Percentiles rank a stretch among this genome's conserved stretches.
Conservation (phyloP, 75 land plant genomes). For the Cunninghamia lanceolata region DNA sequence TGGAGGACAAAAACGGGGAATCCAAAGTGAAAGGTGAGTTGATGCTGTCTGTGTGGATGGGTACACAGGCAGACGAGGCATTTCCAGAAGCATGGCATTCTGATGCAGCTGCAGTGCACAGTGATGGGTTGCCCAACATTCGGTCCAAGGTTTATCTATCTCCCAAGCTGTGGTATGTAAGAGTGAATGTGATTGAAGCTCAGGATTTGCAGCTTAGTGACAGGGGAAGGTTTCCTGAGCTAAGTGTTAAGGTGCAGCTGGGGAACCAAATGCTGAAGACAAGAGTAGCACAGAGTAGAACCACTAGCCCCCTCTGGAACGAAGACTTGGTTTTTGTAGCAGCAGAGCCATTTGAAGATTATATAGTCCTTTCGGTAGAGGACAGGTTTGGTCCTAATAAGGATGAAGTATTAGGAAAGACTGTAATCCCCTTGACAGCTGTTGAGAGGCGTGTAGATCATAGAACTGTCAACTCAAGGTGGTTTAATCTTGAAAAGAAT, state of each 20-base stretch:
- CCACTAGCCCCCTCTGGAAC: slow-evolving; percentile 56
- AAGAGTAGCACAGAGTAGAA: slow-evolving; percentile 11
- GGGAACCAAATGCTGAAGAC: slow-evolving; percentile 45
- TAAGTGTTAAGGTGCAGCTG: slow-evolving; percentile 38
- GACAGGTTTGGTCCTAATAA: slow-evolving; percentile 34
- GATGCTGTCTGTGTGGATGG: slow-evolving; percentile 89
- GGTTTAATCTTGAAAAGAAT: slow-evolving; percentile 55
- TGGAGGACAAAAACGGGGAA: slow-evolving; percentile 67
- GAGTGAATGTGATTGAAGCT: slow-evolving; percentile 71
- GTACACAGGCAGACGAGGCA: slow-evolving; percentile 92
- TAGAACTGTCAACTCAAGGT: slow-evolving; percentile 46
- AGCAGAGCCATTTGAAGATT: slow-evolving; percentile 70
- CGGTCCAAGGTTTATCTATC: slow-evolving; percentile 63
- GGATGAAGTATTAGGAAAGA: slow-evolving; percentile 49
- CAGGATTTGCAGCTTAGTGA: slow-evolving; percentile 49
- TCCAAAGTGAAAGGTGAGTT: slow-evolving; percentile 64
- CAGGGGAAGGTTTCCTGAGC: slow-evolving; percentile 35
- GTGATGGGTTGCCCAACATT: slow-evolving; percentile 28
- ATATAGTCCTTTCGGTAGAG: slow-evolving; percentile 40
- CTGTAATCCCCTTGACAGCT: slow-evolving; percentile 27
- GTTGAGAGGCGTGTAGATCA: slow-evolving; percentile 54
- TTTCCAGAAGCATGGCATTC: slow-evolving; percentile 95
- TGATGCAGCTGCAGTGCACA: slow-evolving; percentile 61
- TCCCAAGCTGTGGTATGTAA: slow-evolving; percentile 66
- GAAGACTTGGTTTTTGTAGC: slow-evolving; percentile 64